These are phyloP conservation scores for Termitomyces sp. DNA, from an alignment of 1,284 basidiomycete species.

Conservation along the genomic window DNA sequence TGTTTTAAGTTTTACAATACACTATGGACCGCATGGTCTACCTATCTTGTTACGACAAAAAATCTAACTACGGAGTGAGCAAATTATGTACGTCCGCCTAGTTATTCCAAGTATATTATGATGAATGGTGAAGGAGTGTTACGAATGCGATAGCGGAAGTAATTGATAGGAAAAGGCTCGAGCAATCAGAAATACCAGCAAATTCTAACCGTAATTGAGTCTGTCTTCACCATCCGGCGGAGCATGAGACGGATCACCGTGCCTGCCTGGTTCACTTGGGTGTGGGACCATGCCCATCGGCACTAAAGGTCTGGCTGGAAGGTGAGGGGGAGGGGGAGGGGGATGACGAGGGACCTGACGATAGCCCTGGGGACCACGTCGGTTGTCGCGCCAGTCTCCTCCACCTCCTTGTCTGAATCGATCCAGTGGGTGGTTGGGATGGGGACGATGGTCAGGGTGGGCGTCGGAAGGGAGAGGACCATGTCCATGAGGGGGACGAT, in stretches of 20 bases:
- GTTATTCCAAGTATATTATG: constrained; percentile 8
- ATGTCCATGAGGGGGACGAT: not conserved
- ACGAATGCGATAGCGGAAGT: not conserved
- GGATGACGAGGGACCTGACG: constrained; percentile 10
- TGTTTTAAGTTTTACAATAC: constrained; percentile 2
- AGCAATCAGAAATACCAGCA: not conserved
- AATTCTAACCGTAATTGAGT: constrained; percentile 18
- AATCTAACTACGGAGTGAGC: constrained; percentile 2
- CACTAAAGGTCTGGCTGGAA: constrained; percentile 26
- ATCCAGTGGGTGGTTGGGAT: constrained; percentile 7
- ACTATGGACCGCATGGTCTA: not conserved
- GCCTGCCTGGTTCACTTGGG: not conserved
- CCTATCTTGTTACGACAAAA: not conserved
- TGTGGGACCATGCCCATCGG: constrained; percentile 16
- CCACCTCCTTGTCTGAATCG: constrained; percentile 1
- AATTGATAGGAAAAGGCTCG: not conserved
- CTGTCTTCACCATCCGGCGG: constrained; percentile 8
- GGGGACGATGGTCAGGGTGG: constrained; percentile 5
- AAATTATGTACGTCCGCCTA: constrained; percentile 1
- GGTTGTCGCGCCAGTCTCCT: constrained; percentile 7
- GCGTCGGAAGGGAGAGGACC: not conserved
- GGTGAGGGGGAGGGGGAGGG: constrained; percentile 20
- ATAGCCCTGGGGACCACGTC: constrained; percentile 1
- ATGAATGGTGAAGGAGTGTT: not conserved
- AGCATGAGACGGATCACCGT: not conserved